Evolutionary conservation across 495 filamentous ascomycete species (phyloP).

Genomic region (Podospora comata): DNA sequence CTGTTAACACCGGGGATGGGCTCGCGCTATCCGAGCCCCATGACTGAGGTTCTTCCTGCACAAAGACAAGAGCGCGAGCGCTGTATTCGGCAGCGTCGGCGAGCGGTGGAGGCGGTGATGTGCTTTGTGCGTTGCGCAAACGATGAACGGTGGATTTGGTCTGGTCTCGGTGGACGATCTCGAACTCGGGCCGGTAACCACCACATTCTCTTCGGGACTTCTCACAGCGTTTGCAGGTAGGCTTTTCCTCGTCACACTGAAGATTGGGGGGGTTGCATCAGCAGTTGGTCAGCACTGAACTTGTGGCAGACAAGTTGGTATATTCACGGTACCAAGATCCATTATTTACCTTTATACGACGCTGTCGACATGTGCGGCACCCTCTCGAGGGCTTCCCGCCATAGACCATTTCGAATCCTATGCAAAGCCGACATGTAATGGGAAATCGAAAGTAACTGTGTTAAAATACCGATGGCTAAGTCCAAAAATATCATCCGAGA

Average conservation of each 20-base stretch:
- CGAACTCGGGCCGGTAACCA: conserved; percentile 64
- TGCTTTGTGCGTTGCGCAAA: conserved; percentile 28
- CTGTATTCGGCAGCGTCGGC: background rate
- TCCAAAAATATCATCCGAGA: background rate
- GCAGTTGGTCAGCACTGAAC: conserved; percentile 1
- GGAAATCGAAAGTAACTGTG: background rate
- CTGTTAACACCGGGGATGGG: conserved; percentile 22
- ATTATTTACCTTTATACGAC: conserved; percentile 64
- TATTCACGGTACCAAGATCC: background rate
- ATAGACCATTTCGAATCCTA: conserved; percentile 58
- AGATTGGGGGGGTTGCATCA: background rate
- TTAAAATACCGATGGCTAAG: background rate
- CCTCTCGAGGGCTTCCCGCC: conserved; percentile 69
- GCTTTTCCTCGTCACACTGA: conserved; percentile 66
- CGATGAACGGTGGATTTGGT: conserved; percentile 56
- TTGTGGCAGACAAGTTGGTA: background rate
- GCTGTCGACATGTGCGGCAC: conserved; percentile 65
- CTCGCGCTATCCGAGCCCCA: conserved; percentile 10
- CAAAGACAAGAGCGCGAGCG: conserved; percentile 6
- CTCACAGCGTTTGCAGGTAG: conserved; percentile 63
- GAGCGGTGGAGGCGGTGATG: conserved; percentile 8
- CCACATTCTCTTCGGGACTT: conserved; percentile 64
- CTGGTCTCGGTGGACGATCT: conserved; percentile 65
- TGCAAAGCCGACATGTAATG: background rate
- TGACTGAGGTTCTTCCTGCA: conserved; percentile 15